A percentile compares a stretch with the other conserved stretches of the same genome.
Evolutionary conservation across 495 filamentous ascomycete species (phyloP).

Genomic region (Penicillium arizonense): DNA sequence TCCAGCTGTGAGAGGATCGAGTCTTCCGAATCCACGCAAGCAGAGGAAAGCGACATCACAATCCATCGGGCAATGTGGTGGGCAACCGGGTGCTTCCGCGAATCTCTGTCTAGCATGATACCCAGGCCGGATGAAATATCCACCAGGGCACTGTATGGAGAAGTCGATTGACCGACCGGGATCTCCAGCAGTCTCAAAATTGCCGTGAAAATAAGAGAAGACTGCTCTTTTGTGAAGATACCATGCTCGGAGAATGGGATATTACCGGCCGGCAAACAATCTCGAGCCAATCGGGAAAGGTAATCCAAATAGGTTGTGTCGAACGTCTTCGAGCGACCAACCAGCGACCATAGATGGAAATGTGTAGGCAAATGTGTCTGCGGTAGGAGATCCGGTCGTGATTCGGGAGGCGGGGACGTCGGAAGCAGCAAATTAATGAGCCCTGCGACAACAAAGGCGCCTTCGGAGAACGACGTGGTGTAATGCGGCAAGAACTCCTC

Average conservation of each 20-base stretch:
- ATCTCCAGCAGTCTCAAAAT: slow-evolving; percentile 90
- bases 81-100: slow-evolving; percentile 84
- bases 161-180: slow-evolving; percentile 92
- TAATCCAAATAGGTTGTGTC: slow-evolving; percentile 88
- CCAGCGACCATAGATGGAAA: slow-evolving; percentile 94
- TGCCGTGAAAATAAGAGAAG: slow-evolving; percentile 87
- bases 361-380: slow-evolving; percentile 84
- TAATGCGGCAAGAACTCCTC: slow-evolving; percentile 95
- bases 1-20: slow-evolving; percentile 86
- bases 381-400: slow-evolving; percentile 69
- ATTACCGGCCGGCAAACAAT: slow-evolving; percentile 70
- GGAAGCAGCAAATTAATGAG: slow-evolving; percentile 84
- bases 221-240: slow-evolving; percentile 90
- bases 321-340: slow-evolving; percentile 84
- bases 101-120: slow-evolving; percentile 84
- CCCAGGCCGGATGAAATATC: slow-evolving; percentile 82
- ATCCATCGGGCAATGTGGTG: slow-evolving; percentile 97
- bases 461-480: slow-evolving; percentile 85
- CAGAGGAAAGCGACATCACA: slow-evolving; percentile 86
- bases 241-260: slow-evolving; percentile 84
- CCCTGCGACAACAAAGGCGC: slow-evolving; percentile 84
- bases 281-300: slow-evolving; percentile 80
- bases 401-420: slow-evolving; percentile 72
- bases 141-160: slow-evolving; percentile 79
- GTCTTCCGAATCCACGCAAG: slow-evolving; percentile 71